Conservation (phyloP, 768 basidiomycete genomes). For the Epithele typhae region DNA sequence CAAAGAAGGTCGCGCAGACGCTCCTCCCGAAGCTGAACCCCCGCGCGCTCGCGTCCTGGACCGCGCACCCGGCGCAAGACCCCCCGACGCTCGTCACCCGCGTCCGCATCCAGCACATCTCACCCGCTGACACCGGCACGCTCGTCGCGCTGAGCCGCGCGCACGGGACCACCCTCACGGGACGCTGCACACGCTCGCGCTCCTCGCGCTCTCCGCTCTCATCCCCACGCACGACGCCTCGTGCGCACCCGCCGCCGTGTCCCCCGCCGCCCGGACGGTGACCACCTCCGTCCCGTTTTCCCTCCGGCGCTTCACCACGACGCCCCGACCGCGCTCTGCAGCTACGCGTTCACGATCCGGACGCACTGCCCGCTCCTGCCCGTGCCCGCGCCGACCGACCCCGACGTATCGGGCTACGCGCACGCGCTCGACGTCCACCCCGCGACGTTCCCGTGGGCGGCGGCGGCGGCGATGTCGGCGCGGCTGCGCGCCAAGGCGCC, state of each 20-base stretch:
- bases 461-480: constrained; percentile 26
- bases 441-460: constrained; percentile 24
- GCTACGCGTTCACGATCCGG: constrained; percentile 26
- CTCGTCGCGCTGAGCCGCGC: constrained; percentile 25
- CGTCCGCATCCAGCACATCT: constrained; percentile 27
- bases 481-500: constrained; percentile 21
- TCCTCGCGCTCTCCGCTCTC: constrained; percentile 26
- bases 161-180: constrained; percentile 31
- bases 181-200: constrained; percentile 27
- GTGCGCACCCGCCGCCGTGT: no score
- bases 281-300: constrained; percentile 28
- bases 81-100: constrained; percentile 17
- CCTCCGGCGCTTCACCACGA: constrained; percentile 27
- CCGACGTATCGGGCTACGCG: no score
- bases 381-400: not conserved
- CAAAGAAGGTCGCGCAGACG: constrained; percentile 22
- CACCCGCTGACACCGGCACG: constrained; percentile 16
- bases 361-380: constrained; percentile 21
- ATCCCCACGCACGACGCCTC: constrained; percentile 7
- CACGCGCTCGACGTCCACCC: no score
- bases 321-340: constrained; percentile 30
- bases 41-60: constrained; percentile 26
- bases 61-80: constrained; percentile 24
- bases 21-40: constrained; percentile 27
- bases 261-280: not conserved